Percentiles rank a stretch among this genome's conserved stretches.
These are phyloP conservation scores for Lolium perenne DNA, from an alignment of 176 grass and related monocot genomes.

Conservation along the genomic window DNA sequence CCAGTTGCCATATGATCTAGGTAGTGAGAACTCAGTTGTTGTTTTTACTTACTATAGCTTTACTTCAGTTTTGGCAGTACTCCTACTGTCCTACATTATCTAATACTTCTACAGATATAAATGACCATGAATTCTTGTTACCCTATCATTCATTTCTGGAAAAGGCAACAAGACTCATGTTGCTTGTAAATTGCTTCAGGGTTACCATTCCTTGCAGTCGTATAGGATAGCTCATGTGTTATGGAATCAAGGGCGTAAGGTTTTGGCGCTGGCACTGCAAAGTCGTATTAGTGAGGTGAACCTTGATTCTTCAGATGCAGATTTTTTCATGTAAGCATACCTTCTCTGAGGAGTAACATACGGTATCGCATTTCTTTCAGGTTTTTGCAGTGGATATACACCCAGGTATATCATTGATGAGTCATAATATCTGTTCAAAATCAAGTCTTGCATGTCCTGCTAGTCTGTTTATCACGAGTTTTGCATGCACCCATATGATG, in stretches of 20 bases:
- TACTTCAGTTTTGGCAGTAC: not conserved
- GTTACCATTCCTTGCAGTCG: constrained; percentile 95
- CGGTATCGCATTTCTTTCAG: constrained; percentile 50
- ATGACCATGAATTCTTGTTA: not conserved
- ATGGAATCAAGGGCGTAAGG: constrained; percentile 94
- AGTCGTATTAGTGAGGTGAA: constrained; percentile 97
- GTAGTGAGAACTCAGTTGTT: not conserved
- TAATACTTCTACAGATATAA: not conserved
- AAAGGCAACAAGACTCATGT: not conserved
- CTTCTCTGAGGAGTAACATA: constrained; percentile 18
- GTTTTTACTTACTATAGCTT: constrained; percentile 7
- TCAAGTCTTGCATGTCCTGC: not conserved
- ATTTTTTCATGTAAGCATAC: constrained; percentile 17
- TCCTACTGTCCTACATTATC: not conserved
- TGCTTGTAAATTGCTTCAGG: constrained; percentile 53
- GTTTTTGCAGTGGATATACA: constrained; percentile 99
- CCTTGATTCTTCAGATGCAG: constrained; percentile 36
- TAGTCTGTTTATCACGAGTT: not conserved
- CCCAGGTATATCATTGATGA: constrained; percentile 63
- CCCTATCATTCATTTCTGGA: not conserved
- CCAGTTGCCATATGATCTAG: not conserved
- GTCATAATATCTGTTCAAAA: constrained; percentile 17
- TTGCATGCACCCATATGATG: not conserved
- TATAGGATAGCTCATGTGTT: constrained; percentile 94
- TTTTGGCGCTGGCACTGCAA: constrained; percentile 94